A percentile compares a stretch with the other conserved stretches of the same genome.
phyloP scores from a whole-genome alignment of 208 protist species.

The Dictyostelium gargantuum region DNA sequence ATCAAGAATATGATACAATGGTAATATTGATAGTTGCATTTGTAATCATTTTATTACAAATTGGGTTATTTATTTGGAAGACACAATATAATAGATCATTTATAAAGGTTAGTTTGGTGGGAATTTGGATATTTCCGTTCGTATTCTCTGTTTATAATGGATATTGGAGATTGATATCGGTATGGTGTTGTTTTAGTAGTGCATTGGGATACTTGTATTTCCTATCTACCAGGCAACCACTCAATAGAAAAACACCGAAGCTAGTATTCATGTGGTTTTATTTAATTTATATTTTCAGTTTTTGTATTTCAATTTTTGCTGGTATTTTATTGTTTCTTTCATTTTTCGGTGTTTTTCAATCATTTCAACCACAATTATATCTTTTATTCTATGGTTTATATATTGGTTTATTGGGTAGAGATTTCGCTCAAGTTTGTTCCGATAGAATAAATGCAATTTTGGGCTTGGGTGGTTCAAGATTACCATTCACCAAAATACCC shows the following conservation, averaged over 20 bases:
- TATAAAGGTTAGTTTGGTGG: slow-evolving; percentile 13
- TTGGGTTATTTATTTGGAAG: slow-evolving; percentile 54
- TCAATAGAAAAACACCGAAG: slow-evolving; percentile 61
- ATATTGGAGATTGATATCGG: not conserved
- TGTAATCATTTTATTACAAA: slow-evolving; percentile 20
- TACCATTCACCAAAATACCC: slow-evolving; percentile 2
- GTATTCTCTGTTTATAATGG: not conserved
- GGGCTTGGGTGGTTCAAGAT: slow-evolving; percentile 63
- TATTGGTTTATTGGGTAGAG: slow-evolving; percentile 80
- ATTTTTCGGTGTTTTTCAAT: not conserved
- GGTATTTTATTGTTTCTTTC: not conserved
- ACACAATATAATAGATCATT: slow-evolving; percentile 15
- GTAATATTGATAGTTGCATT: not conserved
- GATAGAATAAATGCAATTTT: slow-evolving; percentile 74
- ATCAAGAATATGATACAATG: not conserved
- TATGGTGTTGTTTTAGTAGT: slow-evolving; percentile 54
- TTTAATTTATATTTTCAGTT: slow-evolving; percentile 43
- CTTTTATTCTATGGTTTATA: slow-evolving; percentile 75
- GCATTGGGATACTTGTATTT: slow-evolving; percentile 12
- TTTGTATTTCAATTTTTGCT: not conserved
- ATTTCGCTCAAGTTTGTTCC: slow-evolving; percentile 81
- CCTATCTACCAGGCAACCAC: slow-evolving; percentile 11
- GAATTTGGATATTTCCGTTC: slow-evolving; percentile 70
- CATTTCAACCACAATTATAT: not conserved
- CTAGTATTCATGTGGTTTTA: slow-evolving; percentile 70